Evolutionary conservation across 257 asterid species (phyloP), one percentile per base, ranked within the genome.

Genomic region (Misopates orontium): DNA sequence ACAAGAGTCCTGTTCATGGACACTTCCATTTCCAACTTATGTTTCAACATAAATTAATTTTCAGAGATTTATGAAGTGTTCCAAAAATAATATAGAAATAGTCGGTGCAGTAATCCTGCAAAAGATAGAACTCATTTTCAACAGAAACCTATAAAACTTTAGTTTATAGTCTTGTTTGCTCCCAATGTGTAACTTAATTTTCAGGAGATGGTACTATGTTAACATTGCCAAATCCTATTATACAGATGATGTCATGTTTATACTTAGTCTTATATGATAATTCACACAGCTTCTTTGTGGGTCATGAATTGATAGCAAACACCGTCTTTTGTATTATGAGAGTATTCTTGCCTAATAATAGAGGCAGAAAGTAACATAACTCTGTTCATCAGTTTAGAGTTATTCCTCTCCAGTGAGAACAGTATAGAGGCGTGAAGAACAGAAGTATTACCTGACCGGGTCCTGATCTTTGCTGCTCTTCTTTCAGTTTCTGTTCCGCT

Each of bases 401-500:
- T 10, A 17, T 60, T 42, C 39, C 19, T 55, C 32, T 54, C 28
- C 23, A 23, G 28, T 18, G 63, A 44, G 50, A 44, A 62, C 9
- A 52, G 13, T n/a, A 7, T 28, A 40, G 36, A 64, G 58, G 69
- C 52, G 61, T 49, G 32, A 28, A 28, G 45, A 68, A 60, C 59
- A 1, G 22, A 64, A 31, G 20, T 50, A 68, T 48, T 77, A 86
- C 96, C 95, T 84, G 91, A 41, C 77, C 81, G 72, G 78, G 61
- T 66, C 75, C 80, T 60, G 70, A 47, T 77, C 83, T 75, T 72
- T 59, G 93, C 63, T 77, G 88, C 83, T 73, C 81, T 71, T 81
- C 88, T 64, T 28, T 81, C 80, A 86, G 68, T 62, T 81, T 89
- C 77, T 81, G 86, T 70, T 86, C 90, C 1, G 96, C 96, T 47